Conservation (phyloP, 495 filamentous ascomycete species). For the Podospora anserina region DNA sequence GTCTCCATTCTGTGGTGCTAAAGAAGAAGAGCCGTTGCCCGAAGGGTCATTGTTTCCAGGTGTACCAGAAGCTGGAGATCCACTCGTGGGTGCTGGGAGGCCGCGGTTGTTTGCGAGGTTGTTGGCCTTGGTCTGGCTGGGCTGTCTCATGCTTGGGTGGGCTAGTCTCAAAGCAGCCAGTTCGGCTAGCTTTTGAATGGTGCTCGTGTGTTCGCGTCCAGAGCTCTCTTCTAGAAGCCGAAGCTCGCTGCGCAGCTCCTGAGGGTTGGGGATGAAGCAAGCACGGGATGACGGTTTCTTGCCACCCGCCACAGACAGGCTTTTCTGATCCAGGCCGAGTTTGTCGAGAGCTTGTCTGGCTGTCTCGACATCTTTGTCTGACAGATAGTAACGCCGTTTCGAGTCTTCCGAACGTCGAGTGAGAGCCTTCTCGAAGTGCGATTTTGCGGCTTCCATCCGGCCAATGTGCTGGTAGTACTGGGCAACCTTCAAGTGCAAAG, state of each 20-base stretch:
- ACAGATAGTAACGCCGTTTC: too few species aligned
- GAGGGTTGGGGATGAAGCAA: neutral
- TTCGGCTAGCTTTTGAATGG: neutral
- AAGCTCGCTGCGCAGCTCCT: neutral
- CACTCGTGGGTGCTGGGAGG: neutral
- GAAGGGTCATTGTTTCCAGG: neutral
- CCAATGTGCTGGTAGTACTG: too few species aligned
- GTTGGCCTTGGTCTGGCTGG: neutral
- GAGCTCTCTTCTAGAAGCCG: neutral
- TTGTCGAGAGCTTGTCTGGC: neutral
- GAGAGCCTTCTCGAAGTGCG: too few species aligned
- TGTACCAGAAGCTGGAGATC: too few species aligned
- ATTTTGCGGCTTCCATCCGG: too few species aligned
- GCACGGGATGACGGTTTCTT: neutral
- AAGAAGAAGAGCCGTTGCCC: neutral
- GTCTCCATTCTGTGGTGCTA: neutral
- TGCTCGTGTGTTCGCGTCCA: neutral
- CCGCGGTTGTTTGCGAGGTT: neutral
- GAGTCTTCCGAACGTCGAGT: too few species aligned
- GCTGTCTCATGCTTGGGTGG: neutral
- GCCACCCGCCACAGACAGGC: too few species aligned
- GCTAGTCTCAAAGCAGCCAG: neutral
- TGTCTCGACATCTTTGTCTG: neutral
- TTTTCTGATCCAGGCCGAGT: neutral
- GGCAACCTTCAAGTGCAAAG: too few species aligned